Evolutionary conservation across 345 rosid species (phyloP), one percentile per base, ranked within the genome.

Genomic region (Rhizophora apiculata): DNA sequence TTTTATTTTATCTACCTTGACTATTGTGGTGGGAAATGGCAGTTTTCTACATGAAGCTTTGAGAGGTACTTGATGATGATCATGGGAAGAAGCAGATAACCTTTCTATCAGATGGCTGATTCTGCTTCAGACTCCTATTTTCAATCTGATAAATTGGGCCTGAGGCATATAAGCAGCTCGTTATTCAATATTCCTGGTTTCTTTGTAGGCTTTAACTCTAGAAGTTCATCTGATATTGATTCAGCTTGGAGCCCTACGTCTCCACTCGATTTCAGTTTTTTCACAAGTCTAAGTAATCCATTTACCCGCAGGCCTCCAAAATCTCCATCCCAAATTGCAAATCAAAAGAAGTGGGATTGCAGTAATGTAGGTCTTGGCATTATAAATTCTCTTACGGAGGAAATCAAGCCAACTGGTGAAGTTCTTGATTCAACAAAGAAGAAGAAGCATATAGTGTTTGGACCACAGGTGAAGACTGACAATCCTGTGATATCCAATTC

Each of bases 351-450:
- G 72, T 85, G 83, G 90, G 68, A 72, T 71, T 71, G 64, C 68
- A 68, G 81, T 72, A 78, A 84, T 80, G 85, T 84, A 22, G 93
- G 93, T 19, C 88, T 88, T 43, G 81, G 87, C 62, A 72, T 88
- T 63, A 61, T 88, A 62, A 83, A 81, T 70, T 78, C 79, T 57
- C 82, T 81, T 67, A 80, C 68, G 7, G 72, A 70, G 26, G 86
- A 68, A 64, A 51, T 57, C 26, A 67, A 73, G 62, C 54, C 74
- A 26, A 71, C 62, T 21, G 69, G 31, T 62, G 82, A 68, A 61
- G 77, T 79, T 77, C 71, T 70, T 63, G 20, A 64, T 54, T 74
- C 79, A 29, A 80, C 74, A 64, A 82, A 39, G 72, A 71, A 79
- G 68, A 71, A 79, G 65, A 86, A 78, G 58, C 74, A 76, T 76